phyloP scores from a whole-genome alignment of 106 monocot genomes.

The Phalaenopsis aphrodite region DNA sequence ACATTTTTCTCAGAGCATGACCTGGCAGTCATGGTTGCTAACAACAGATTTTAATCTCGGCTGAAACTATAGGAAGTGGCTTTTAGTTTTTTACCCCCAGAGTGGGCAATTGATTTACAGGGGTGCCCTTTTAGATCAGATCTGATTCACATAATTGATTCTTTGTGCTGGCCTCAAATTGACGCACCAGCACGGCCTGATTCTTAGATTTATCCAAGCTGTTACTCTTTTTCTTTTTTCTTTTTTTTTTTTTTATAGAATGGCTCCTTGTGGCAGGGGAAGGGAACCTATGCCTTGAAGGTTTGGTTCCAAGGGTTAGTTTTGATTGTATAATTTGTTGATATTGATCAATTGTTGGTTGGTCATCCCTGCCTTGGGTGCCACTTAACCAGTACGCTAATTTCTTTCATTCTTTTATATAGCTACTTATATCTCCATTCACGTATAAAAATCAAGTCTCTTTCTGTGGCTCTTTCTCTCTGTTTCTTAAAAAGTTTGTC shows the following conservation, averaged over 20 bases:
- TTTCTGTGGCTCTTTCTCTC: too few species aligned
- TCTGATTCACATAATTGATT: conserved; percentile 13
- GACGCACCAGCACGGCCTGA: conserved; percentile 8
- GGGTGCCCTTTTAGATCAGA: conserved; percentile 10
- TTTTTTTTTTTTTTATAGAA: neutral
- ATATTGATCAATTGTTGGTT: neutral
- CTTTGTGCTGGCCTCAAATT: conserved; percentile 26
- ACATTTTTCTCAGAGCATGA: neutral
- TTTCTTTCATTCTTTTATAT: neutral
- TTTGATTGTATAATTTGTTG: conserved; percentile 2
- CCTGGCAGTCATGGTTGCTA: neutral
- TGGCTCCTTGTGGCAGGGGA: neutral
- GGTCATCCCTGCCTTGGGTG: conserved; percentile 2
- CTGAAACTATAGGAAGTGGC: neutral
- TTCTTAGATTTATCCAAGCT: conserved; percentile 7
- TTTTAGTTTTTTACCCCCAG: neutral
- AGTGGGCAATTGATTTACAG: neutral
- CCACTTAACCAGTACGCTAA: neutral
- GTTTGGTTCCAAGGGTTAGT: neutral
- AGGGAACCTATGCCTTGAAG: neutral
- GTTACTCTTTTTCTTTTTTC: neutral
- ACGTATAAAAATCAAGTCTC: too few species aligned
- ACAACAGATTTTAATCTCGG: neutral
- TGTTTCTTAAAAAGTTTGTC: too few species aligned
- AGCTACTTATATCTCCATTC: neutral